These are phyloP conservation scores for Fusarium hainanense DNA, from an alignment of 2,329 filamentous ascomycete species.

Conservation along the genomic window DNA sequence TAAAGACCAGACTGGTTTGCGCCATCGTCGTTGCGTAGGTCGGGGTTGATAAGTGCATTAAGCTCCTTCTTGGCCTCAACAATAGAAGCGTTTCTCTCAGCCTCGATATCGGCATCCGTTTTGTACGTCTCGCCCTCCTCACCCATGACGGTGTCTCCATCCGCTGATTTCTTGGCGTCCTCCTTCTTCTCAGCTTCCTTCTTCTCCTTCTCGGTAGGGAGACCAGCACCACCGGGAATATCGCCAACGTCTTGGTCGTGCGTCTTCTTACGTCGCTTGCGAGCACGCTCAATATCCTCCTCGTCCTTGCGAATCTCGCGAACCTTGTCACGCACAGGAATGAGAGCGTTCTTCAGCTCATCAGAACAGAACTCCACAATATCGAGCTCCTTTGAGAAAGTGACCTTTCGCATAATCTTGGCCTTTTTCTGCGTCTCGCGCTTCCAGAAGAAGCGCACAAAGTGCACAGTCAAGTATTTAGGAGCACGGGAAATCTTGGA, in stretches of 20 bases:
- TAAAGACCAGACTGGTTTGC: constrained; percentile 96
- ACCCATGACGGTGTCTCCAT: constrained; percentile 78
- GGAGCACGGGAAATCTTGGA: constrained; percentile 91
- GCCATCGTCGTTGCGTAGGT: constrained; percentile 79
- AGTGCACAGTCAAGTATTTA: constrained; percentile 96
- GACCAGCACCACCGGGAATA: constrained; percentile 58
- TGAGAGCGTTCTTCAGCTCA: constrained; percentile 80
- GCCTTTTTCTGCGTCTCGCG: constrained; percentile 96
- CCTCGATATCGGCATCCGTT: constrained; percentile 92
- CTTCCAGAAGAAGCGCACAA: constrained; percentile 99
- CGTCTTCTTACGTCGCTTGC: constrained; percentile 86
- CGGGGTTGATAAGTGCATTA: constrained; percentile 77
- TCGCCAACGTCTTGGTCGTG: constrained; percentile 60
- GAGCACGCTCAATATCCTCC: constrained; percentile 88
- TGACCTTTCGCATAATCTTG: constrained; percentile 99
- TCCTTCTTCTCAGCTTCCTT: constrained; percentile 63
- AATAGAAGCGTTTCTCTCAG: constrained; percentile 81
- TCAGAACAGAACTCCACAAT: constrained; percentile 96
- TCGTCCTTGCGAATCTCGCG: constrained; percentile 95
- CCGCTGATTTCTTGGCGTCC: constrained; percentile 55
- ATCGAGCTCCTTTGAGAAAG: constrained; percentile 93
- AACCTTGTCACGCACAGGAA: constrained; percentile 96
- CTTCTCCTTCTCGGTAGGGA: constrained; percentile 63
- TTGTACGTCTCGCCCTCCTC: constrained; percentile 75
- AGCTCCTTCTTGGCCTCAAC: constrained; percentile 89